Evolutionary conservation across 202 grass and related monocot genomes (phyloP), one percentile per base, ranked within the genome.

Genomic region (Carex sylvatica): DNA sequence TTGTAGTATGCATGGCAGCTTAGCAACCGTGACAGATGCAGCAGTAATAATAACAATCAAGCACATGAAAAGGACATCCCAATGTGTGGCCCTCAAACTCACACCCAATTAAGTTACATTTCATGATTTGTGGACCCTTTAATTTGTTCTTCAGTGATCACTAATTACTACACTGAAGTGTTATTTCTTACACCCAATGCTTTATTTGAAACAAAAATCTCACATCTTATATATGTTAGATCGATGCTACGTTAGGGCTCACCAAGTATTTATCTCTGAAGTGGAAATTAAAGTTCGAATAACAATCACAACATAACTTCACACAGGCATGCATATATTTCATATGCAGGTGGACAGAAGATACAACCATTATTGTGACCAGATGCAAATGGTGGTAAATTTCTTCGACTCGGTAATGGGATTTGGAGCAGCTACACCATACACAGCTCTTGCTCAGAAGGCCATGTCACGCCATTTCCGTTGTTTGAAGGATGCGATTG

Each of bases 371-470:
- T 99, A 99, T 88, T 96, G 97, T 87, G 97, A 99, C 51, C 97
- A 99, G 83, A 99, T 99, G 93, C 97, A 99, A 87, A 99, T 99
- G 97, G 97, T 99, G 86, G 97, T 99, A 88, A 99, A 96, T 82
- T 99, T 92, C 85, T 99, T 96, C 79, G 97, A 99, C 91, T 93
- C 97, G 54, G 93, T 99, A 80, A 93, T 99, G 97, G 97, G 97
- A 0, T 96, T 92, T 54, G 97, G 93, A 9, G 93, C 97, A 20
- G 93, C 97, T 54, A 99, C 93, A 6, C 97, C 93, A 68, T 99
- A 99, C 93, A 99, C 97, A 56, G 88, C 97, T 53, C 85, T 96
- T 74, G 93, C 97, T 46, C 93, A 93, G 89, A 99, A 96, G 86
- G 97, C 97, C 46, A 99, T 99, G 97, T 99, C 97, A 72, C 89